phyloP scores from a whole-genome alignment of 192 early-diverging fungal genomes.

The Podila epicladia region DNA sequence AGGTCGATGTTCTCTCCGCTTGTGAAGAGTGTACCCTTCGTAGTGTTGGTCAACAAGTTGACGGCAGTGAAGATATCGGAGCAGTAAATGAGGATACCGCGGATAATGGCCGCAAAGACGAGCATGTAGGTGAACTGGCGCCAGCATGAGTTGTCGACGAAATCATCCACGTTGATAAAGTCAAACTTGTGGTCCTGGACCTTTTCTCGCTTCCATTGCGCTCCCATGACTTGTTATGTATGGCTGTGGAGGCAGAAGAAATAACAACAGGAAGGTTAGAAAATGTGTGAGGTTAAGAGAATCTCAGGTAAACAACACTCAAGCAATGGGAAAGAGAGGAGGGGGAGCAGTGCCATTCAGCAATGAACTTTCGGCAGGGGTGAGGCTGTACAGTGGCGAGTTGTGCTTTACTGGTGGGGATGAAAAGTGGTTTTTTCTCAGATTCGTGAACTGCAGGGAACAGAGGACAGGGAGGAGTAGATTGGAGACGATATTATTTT shows the following conservation, averaged over 20 bases:
- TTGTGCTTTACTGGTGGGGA: background rate
- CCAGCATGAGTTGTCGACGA: conserved; percentile 56
- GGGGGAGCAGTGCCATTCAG: background rate
- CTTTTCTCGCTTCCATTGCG: conserved; percentile 84
- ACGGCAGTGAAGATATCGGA: conserved; percentile 82
- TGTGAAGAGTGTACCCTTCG: conserved; percentile 15
- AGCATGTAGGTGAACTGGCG: conserved; percentile 60
- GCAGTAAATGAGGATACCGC: conserved; percentile 79
- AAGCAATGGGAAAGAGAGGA: background rate
- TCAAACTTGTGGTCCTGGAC: conserved; percentile 90
- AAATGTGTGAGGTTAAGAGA: background rate
- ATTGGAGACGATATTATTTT: background rate
- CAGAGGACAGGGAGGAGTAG: background rate
- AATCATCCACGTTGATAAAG: conserved; percentile 85
- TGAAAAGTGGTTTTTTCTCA: too few species aligned
- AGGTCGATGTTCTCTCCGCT: conserved; percentile 13
- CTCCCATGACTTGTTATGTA: conserved; percentile 40
- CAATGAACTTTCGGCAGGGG: background rate
- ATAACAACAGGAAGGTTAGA: background rate
- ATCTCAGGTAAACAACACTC: too few species aligned
- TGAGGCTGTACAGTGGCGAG: background rate
- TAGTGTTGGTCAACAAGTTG: conserved; percentile 62
- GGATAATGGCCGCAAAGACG: conserved; percentile 73
- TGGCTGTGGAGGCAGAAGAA: background rate
- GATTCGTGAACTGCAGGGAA: background rate